Percentiles rank a stretch among this genome's conserved stretches.
These are phyloP conservation scores for Gnetum montanum DNA, from an alignment of 75 land plant species.

Conservation along the genomic window DNA sequence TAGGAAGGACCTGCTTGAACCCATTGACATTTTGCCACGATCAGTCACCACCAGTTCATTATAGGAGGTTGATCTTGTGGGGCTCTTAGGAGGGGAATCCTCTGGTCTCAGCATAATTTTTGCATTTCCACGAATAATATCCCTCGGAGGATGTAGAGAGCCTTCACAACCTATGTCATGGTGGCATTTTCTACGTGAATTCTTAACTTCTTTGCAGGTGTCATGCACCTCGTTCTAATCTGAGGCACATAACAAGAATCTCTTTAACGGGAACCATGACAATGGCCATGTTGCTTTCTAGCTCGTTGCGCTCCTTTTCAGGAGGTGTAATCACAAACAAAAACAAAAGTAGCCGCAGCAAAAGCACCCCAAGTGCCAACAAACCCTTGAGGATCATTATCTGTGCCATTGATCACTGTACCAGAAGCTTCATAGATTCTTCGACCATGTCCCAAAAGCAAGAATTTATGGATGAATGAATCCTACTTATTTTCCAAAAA, in stretches of 20 bases:
- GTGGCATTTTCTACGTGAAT: slow-evolving; percentile 3
- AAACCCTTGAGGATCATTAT: slow-evolving; percentile 2
- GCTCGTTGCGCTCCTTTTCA: slow-evolving; percentile 6
- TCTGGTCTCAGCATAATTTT: slow-evolving; percentile 39
- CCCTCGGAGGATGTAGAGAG: slow-evolving; percentile 31
- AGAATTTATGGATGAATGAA: no score
- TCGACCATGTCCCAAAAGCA: no score
- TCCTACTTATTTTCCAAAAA: no score
- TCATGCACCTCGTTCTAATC: slow-evolving; percentile 4
- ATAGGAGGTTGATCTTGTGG: slow-evolving; percentile 9
- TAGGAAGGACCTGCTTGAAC: slow-evolving; percentile 1
- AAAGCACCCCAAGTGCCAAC: slow-evolving; percentile 4
- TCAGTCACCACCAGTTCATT: slow-evolving; percentile 6
- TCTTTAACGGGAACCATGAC: slow-evolving; percentile 7
- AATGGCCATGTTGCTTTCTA: not conserved
- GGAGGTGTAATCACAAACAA: slow-evolving; percentile 1
- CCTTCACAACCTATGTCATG: slow-evolving; percentile 36
- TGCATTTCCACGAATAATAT: slow-evolving; percentile 16
- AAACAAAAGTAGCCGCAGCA: slow-evolving; percentile 2
- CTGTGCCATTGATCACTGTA: slow-evolving; percentile 5
- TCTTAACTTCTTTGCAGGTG: slow-evolving; percentile 1
- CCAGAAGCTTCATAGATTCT: no score
- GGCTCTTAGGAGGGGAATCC: slow-evolving; percentile 2
- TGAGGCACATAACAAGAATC: not conserved
- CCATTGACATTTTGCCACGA: slow-evolving; percentile 1